A percentile compares a stretch with the other conserved stretches of the same genome.
phyloP scores from a whole-genome alignment of 192 early-diverging fungal genomes.

The Coemansia pectinata region DNA sequence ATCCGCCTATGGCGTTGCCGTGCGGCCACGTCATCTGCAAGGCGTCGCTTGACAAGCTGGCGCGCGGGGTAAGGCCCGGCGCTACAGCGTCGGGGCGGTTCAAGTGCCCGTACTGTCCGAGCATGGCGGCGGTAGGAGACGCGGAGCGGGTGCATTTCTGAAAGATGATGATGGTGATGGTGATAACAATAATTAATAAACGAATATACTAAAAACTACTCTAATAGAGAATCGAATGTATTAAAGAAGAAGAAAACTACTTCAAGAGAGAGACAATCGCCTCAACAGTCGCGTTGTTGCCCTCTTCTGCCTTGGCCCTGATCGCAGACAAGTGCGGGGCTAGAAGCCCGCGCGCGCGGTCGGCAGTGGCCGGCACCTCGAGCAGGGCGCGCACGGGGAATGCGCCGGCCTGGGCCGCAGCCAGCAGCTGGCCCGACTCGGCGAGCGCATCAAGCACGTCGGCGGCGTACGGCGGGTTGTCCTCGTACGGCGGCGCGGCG shows the following conservation, averaged over 20 bases:
- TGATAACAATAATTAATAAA: too few relatives aligned
- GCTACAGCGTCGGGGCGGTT: constrained; percentile 60
- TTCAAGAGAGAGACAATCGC: constrained; percentile 14
- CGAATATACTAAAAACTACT: too few relatives aligned
- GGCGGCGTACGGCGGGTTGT: constrained; percentile 32
- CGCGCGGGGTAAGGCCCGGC: constrained; percentile 65
- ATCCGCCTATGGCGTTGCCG: constrained; percentile 97
- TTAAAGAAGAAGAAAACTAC: neutral
- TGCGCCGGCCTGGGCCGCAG: constrained; percentile 35
- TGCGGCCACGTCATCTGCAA: constrained; percentile 97
- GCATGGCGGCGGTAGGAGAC: constrained; percentile 74
- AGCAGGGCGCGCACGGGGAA: constrained; percentile 56
- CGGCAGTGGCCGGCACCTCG: constrained; percentile 37
- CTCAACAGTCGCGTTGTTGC: constrained; percentile 17
- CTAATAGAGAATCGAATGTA: too few relatives aligned
- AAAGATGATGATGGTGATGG: too few relatives aligned
- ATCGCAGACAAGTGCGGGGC: constrained; percentile 16
- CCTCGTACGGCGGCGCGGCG: constrained; percentile 14
- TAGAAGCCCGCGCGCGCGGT: constrained; percentile 25
- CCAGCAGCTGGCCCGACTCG: constrained; percentile 17
- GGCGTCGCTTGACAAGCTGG: constrained; percentile 82
- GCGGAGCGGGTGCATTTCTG: constrained; percentile 66
- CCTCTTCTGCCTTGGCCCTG: constrained; percentile 1
- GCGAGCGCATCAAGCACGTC: constrained; percentile 28
- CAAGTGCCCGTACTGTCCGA: constrained; percentile 99